phyloP scores from a whole-genome alignment of 345 rosid genomes.

The Excoecaria cochinchinensis region DNA sequence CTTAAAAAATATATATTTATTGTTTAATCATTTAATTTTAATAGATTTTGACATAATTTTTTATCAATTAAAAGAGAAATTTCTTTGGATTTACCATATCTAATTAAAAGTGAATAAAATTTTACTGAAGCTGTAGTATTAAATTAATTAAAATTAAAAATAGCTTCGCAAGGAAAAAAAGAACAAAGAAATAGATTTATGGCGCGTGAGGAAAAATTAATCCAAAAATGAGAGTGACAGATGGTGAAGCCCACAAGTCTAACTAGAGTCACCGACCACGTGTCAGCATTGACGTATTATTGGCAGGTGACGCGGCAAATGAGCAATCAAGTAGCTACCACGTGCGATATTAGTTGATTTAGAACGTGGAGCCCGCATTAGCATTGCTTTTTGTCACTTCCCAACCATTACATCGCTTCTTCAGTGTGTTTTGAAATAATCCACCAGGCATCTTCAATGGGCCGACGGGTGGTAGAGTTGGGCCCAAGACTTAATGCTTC shows the following conservation, averaged over 20 bases:
- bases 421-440: not conserved
- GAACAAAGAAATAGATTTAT: too few relatives aligned
- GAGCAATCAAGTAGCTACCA: not conserved
- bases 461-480: too few relatives aligned
- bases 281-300: not conserved
- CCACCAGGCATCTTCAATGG: too few relatives aligned
- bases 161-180: too few relatives aligned
- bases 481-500: too few relatives aligned
- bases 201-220: not conserved
- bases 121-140: not conserved
- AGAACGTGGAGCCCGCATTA: not conserved
- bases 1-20: too few relatives aligned
- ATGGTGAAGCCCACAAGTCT: not conserved
- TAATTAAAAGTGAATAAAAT: accelerated
- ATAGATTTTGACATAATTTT: too few relatives aligned
- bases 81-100: too few relatives aligned
- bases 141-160: too few relatives aligned
- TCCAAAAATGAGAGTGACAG: not conserved
- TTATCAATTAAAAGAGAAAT: too few relatives aligned
- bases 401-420: not conserved
- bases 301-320: not conserved
- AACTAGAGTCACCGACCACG: not conserved
- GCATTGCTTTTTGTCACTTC: not conserved
- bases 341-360: not conserved
- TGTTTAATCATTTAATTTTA: too few relatives aligned